phyloP scores from a whole-genome alignment of 352 stramenopile genomes.

The Globisporangium perplexum region DNA sequence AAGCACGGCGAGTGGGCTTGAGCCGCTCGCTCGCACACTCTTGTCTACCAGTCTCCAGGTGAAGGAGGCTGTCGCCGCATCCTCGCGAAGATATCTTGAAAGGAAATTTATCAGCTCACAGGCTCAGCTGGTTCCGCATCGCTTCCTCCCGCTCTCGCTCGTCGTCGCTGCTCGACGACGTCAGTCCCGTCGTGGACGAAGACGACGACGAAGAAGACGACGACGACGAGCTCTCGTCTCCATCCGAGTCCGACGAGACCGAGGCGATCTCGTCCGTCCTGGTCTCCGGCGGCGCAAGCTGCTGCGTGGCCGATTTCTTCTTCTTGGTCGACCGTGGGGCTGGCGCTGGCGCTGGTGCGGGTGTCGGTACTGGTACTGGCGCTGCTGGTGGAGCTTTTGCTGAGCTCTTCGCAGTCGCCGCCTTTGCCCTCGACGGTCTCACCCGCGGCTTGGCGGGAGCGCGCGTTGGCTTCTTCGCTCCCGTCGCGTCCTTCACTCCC shows the following conservation, averaged over 20 bases:
- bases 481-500: not conserved
- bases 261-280: not conserved
- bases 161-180: constrained; percentile 43
- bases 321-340: not conserved
- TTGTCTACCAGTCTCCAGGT: not conserved
- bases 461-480: not conserved
- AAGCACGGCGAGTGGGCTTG: constrained; percentile 1
- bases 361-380: not conserved
- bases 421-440: not conserved
- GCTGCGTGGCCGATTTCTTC: not conserved
- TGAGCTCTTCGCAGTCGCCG: not conserved
- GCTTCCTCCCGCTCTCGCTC: constrained; percentile 12
- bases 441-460: not conserved
- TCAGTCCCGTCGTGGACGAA: constrained; percentile 26
- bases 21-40: not conserved
- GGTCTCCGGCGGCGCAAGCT: not conserved
- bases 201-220: constrained; percentile 39
- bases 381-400: not conserved
- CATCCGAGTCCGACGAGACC: constrained; percentile 10
- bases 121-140: not conserved
- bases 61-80: not conserved
- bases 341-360: not conserved
- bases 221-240: constrained; percentile 47
- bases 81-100: no score
- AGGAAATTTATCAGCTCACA: not conserved